These are phyloP conservation scores for Triglochin maritima DNA, from an alignment of 106 monocot genomes.

Conservation along the genomic window DNA sequence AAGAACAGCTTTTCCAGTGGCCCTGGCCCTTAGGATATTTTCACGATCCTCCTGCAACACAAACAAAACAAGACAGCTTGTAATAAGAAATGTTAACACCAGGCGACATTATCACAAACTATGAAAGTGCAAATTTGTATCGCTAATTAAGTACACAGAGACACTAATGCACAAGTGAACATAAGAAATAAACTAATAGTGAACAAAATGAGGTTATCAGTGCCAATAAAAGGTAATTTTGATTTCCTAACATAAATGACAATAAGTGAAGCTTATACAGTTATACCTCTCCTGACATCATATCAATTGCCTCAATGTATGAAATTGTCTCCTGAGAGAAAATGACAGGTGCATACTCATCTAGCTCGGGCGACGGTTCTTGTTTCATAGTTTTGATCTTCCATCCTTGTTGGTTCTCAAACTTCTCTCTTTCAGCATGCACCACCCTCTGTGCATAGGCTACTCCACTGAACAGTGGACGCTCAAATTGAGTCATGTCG, in stretches of 20 bases:
- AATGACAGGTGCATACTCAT: conserved; percentile 95
- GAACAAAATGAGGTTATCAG: too few species aligned
- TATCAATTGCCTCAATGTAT: conserved; percentile 79
- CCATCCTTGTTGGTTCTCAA: conserved; percentile 90
- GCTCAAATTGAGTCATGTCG: conserved; percentile 80
- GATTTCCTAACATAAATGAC: too few species aligned
- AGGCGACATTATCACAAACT: too few species aligned
- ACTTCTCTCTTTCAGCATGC: conserved; percentile 64
- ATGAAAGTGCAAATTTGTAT: too few species aligned
- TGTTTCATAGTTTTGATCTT: conserved; percentile 76
- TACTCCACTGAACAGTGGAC: conserved; percentile 81
- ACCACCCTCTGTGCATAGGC: conserved; percentile 88
- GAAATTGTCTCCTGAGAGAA: conserved; percentile 95
- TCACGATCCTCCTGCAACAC: conserved; percentile 74
- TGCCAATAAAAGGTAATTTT: too few species aligned
- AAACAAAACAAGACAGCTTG: not conserved
- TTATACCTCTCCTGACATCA: conserved; percentile 95
- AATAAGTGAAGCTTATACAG: not conserved
- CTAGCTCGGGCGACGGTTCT: conserved; percentile 64
- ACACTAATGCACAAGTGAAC: too few species aligned
- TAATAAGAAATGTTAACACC: not conserved
- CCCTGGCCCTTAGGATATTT: conserved; percentile 78
- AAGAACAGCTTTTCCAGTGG: conserved; percentile 86
- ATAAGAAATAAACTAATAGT: too few species aligned
- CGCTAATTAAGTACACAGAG: too few species aligned